Base-by-base conservation (phyloP, 148 eudicot species). In the Linanthus parryae region DNA sequence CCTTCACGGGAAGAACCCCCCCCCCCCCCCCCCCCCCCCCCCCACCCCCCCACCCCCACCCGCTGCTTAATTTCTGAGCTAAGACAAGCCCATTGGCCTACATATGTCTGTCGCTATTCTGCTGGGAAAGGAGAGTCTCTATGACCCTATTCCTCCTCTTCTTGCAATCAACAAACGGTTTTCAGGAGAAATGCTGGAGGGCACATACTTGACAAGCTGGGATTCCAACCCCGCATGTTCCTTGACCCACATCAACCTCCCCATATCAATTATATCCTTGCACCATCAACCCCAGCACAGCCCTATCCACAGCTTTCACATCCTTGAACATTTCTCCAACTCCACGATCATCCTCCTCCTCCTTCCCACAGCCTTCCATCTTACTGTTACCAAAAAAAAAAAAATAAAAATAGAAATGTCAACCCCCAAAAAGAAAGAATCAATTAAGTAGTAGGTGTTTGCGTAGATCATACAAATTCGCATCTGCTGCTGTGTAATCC, bases 231-330 rank as follows among this genome's bases (percentile, higher is more conserved):
- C 80, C 9, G 31, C 52, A 7, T 58, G 62, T 59, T 82, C 75
- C 78, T 71, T 81, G 11, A 86, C 29, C 98, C 95, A 91, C 77
- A 74, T 75, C 49, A 79, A 58, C 70, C 98, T 83, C 17, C 95
- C 95, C 69, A 66, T 73, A 61, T 91, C 98, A 21, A 91, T 83
- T 31, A 91, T 77, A 66, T 91, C 98, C 74, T 91, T 91, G 83
- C 98, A 91, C 91, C n/a, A 78, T 91, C 63, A 76, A 91, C 11
- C 98, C 98, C 38, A 91, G 18, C 0, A 70, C 62, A 11, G 98
- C 98, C 27, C 98, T 76, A 31, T 86, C 89, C 12, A 53, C 49
- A 7, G 89, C 71, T 55, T 67, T 67, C 78, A 83, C 70, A 38
- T 75, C 71, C 88, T 62, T 83, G 38, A 81, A 44, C 14, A 72